phyloP scores from a whole-genome alignment of 2,329 filamentous ascomycete genomes.

The Bipolaris cookei region DNA sequence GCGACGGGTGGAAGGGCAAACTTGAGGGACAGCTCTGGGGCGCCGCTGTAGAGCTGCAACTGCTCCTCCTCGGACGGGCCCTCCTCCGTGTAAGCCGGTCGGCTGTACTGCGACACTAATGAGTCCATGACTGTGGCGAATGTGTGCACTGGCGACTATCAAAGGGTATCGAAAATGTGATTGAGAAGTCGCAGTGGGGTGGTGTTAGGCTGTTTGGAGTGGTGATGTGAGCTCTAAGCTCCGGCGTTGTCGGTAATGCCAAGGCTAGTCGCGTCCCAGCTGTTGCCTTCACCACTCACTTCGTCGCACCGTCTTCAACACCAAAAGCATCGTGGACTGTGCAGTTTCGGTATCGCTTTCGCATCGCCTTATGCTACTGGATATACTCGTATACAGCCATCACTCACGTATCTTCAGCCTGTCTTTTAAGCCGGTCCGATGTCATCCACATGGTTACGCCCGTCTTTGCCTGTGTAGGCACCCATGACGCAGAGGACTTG shows the following conservation, averaged over 20 bases:
- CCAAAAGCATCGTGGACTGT: background rate
- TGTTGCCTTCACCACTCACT: constrained; percentile 14
- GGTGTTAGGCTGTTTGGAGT: constrained; percentile 24
- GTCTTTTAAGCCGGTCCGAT: background rate
- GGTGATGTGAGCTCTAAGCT: constrained; percentile 25
- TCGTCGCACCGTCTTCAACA: background rate
- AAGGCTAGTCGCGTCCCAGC: constrained; percentile 20
- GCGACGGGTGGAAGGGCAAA: constrained; percentile 94
- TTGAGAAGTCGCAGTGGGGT: constrained; percentile 18
- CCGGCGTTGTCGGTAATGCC: constrained; percentile 20
- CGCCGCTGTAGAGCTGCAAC: constrained; percentile 70
- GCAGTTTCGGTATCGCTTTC: background rate
- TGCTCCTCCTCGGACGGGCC: constrained; percentile 74
- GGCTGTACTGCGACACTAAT: constrained; percentile 90
- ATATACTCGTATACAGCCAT: background rate
- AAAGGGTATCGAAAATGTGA: constrained; percentile 10
- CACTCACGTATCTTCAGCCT: background rate
- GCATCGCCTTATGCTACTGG: no score
- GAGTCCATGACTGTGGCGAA: constrained; percentile 72
- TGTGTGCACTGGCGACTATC: constrained; percentile 15
- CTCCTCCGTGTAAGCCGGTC: constrained; percentile 76
- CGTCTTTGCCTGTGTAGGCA: background rate
- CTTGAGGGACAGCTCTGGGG: constrained; percentile 82
- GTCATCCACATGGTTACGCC: background rate
- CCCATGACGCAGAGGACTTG: background rate